Evolutionary conservation across 2,329 filamentous ascomycete species (phyloP), one percentile per base, ranked within the genome.

Genomic region (Alternaria rosae): DNA sequence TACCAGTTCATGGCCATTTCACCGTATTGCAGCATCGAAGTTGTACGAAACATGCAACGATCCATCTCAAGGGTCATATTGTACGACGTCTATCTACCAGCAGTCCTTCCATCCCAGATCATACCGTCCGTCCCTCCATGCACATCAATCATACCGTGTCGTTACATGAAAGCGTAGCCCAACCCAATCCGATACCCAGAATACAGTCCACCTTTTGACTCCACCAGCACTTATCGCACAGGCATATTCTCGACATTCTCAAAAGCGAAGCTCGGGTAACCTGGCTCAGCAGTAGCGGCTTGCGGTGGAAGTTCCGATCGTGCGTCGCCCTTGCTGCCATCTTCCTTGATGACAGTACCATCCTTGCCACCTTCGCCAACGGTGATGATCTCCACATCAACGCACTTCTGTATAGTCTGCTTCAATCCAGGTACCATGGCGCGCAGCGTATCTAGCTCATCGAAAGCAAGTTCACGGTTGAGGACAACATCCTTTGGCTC

Each of bases 401-500:
- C 88, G 69, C 91, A 89, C 74, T 84, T 83, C 28, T 89, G 89
- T 1, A 90, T 89, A 17, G 90, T 91, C 79, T 91, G 89, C 85
- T 91, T 92, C 73, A 99, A 82, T 20, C 89, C 90, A 1, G 89
- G 86, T 4, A 93, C 84, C 90, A 97, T 97, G 73, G 93, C 89
- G 56, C 84, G 79, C 59, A 98, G 84, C 32, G 90, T 91, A 62
- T 86, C 85, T 50, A 89, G 84, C 84, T 99, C 95, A 72, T 97
- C 90, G 79, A 98, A 99, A 1, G 88, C 86, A 64, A 99, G 84
- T 81, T 94, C 92, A 68, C 93, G 87, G 76, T 94, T 89, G 74
- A 98, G 89, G 10, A 97, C 92, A 3, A 82, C 84, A 23, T 86
- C 84, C 2, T 88, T 82, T 13, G 94, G 88, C 64, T 92, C 91